Base-by-base conservation (phyloP, 176 grass and related monocot species). In the Cenchrus americanus region DNA sequence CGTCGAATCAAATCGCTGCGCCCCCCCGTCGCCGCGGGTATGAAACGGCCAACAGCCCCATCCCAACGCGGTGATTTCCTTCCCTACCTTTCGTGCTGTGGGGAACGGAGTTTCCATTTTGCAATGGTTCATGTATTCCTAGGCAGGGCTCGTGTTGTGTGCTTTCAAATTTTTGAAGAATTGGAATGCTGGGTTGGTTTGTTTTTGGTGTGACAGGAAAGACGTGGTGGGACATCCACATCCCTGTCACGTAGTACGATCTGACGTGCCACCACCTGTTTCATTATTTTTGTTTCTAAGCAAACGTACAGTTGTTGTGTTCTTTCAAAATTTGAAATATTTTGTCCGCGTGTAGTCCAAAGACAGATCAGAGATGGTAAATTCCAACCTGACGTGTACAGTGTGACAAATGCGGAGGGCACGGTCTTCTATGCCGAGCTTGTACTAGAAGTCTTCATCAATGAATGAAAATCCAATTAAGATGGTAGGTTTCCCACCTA, bases 1-100 rank as follows among this genome's bases (percentile, higher is more conserved):
- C 27, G 27, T 30, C 74, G 26, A 65, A 79, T 67, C 74, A 40
- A 65, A 79, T 67, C 80, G 30, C 37, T 30, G 80, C 75, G 32
- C 17, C 80, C 72, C n/a, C n/a, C n/a, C n/a, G n/a, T n/a, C 48
- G 27, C 13, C 6, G 66, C 21, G 24, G 5, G 22, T 9, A 37
- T 44, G 43, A 44, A 73, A 67, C 79, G 69, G 14, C 8, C 50
- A 66, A 60, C 78, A n/a, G 21, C 6, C 69, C 86, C n/a, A n/a
- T n/a, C n/a, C n/a, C 27, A 65, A 58, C 17, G 54, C 26, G 0
- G 59, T 13, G 34, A 27, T 21, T 12, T 26, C 6, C 32, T 23
- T 32, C 40, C 14, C 55, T 54, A 46, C 46, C 4, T 3, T 53
- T 43, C n/a, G 32, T 46, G 15, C 23, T 78, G 26, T 24, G 18